Evolutionary conservation across 2,329 filamentous ascomycete genomes (phyloP), one percentile per base, ranked within the genome.

Genomic region (Alternaria sp.): DNA sequence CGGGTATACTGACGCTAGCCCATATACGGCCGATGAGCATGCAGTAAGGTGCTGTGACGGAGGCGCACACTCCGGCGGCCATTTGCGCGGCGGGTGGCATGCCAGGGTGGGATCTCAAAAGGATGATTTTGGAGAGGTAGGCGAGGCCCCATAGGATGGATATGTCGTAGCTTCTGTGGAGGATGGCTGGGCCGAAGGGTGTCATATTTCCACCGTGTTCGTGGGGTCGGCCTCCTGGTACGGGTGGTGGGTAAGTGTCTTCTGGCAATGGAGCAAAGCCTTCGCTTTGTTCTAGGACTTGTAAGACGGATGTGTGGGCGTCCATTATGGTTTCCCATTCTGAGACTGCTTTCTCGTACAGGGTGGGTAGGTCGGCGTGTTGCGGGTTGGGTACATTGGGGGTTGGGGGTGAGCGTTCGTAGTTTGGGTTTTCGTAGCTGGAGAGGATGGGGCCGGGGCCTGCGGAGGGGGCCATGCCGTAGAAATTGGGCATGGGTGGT

Each of bases 31-130:
- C 94, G 62, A 97, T 89, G 67, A 90, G 86, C 64, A 89, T 89
- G 1, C 93, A 92, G 78, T 89, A 91, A 0, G 82, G 82, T 4
- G 85, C 87, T 1, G 95, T 97, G 53, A 91, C 87, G 13, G 83
- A 83, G 1, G 93, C 93, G 10, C 91, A 89, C 67, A 96, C 85
- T 8, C 90, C 91, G 0, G 93, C 93, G 3, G 96, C 93, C 72
- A 93, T 88, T 88, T 97, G 93, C 36, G 93, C 91, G 9, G 94
- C 90, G 0, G 95, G 93, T 1, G 94, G 95, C 93, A 97, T 97
- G 23, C 87, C 88, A 0, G 96, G 96, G 70, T 97, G 94, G 1
- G 90, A 86, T 32, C 96, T 87, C 62, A 95, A 85, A n/a, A 96
- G 86, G 57, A 94, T 86, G 61, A 98, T 95, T 50, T 93, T 85